Evolutionary conservation across 331 rosid species (phyloP), one percentile per base, ranked within the genome.

Genomic region (Cydonia oblonga): DNA sequence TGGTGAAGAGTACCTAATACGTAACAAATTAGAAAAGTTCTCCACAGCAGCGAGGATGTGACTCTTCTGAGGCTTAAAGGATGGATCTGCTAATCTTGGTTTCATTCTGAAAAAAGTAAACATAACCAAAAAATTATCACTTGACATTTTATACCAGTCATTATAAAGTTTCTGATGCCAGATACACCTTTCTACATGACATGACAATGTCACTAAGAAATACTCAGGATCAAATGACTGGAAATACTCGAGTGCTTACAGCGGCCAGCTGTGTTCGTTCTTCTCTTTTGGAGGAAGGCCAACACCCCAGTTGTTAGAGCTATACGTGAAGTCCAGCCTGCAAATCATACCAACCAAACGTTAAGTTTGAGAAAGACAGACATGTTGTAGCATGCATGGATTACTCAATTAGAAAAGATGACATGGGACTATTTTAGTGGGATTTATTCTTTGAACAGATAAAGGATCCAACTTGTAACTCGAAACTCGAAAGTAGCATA

Each of bases 281-380:
- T 93, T 93, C 82, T 82, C 91, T 70, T 70, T 81, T 67, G 96
- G 96, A 86, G 97, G 97, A 85, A 93, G 96, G 54, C 97, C 98
- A 61, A 88, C 88, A 53, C 97, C 97, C 98, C 98, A 91, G 66
- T 93, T 93, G 78, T 91, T 93, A 71, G 82, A 84, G 75, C 75
- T 86, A 76, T 88, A 91, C 10, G 96, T 84, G 74, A 93, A 93
- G 87, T 93, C 98, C 54, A 91, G 87, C 88, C 97, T 90, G 90
- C 53, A 81, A 80, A 74, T 35, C 11, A 54, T 60, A 44, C 25
- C 20, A 53, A 80, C 42, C 64, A 72, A 66, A 77, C 19, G 40
- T 58, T 28, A 58, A 22, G 24, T 54, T 70, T 16, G 72, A 46
- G 20, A 49, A 62, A 26, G 38, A 73, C 70, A 68, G 22, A 54